These are phyloP conservation scores for Senecio squalidus DNA, from an alignment of 140 eudicot species.

Conservation along the genomic window DNA sequence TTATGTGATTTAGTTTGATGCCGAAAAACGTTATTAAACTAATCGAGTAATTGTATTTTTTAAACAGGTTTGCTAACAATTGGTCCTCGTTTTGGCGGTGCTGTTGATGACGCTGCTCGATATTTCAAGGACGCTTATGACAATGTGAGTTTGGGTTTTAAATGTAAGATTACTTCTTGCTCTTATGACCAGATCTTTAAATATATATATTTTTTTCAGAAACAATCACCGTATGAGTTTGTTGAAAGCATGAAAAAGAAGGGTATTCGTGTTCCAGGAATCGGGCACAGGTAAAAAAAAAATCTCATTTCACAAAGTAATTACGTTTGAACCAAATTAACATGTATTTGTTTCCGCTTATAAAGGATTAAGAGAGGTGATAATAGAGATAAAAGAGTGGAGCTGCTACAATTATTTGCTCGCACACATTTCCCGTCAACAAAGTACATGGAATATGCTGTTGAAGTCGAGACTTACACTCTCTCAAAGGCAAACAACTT, in stretches of 20 bases:
- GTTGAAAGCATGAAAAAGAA: constrained; percentile 97
- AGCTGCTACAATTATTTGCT: constrained; percentile 76
- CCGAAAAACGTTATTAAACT: too few species aligned
- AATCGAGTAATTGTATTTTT: background rate
- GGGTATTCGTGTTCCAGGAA: constrained; percentile 99
- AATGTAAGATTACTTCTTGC: background rate
- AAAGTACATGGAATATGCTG: constrained; percentile 98
- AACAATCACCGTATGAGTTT: constrained; percentile 85
- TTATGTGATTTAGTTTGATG: too few species aligned
- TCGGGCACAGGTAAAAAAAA: constrained; percentile 85
- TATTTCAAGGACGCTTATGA: constrained; percentile 98
- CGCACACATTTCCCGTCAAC: constrained; percentile 90
- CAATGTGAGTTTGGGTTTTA: constrained; percentile 42
- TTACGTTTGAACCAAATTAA: background rate
- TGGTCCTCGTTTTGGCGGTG: constrained; percentile 99
- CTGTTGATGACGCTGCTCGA: constrained; percentile 98
- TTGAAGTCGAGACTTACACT: constrained; percentile 92
- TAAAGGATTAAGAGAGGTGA: constrained; percentile 93
- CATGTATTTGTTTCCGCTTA: constrained; percentile 1
- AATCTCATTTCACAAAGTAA: background rate
- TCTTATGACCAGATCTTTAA: constrained; percentile 11
- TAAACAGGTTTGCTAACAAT: constrained; percentile 89
- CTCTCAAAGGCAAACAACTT: constrained; percentile 92
- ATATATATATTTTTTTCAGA: constrained; percentile 34
- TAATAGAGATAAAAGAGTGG: constrained; percentile 96